phyloP scores from a whole-genome alignment of 768 basidiomycete species.

The Lactarius evosmus region DNA sequence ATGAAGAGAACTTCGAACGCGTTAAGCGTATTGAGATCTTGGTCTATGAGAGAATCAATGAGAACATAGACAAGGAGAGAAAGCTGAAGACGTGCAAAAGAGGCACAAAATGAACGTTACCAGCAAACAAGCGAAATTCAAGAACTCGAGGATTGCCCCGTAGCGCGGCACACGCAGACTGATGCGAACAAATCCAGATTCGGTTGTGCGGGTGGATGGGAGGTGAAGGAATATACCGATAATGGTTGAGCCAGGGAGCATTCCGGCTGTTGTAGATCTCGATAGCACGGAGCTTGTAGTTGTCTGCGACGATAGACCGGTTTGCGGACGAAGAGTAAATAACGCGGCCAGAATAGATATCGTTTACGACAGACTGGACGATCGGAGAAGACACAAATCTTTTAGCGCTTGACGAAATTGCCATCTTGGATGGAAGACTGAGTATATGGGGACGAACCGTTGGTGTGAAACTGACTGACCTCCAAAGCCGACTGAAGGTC shows the following conservation, averaged over 20 bases:
- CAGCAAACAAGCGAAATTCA: conserved; percentile 69
- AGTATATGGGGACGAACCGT: neutral
- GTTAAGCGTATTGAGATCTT: conserved; percentile 49
- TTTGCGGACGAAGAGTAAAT: conserved; percentile 53
- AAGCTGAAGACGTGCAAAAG: conserved; percentile 49
- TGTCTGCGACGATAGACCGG: conserved; percentile 82
- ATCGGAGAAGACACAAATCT: conserved; percentile 78
- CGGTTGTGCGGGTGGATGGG: neutral
- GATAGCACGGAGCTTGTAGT: conserved; percentile 78
- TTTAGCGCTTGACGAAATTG: conserved; percentile 83
- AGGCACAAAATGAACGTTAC: conserved; percentile 72
- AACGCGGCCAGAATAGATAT: conserved; percentile 80
- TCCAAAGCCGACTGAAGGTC: conserved; percentile 82
- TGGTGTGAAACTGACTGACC: conserved; percentile 43
- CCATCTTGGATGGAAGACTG: conserved; percentile 55
- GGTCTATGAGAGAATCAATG: conserved; percentile 41
- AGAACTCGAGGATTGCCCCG: conserved; percentile 69
- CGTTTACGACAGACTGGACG: conserved; percentile 82
- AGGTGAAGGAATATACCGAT: conserved; percentile 48
- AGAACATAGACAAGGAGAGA: conserved; percentile 10
- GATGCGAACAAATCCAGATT: conserved; percentile 3
- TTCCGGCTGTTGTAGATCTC: conserved; percentile 65
- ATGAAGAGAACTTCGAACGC: conserved; percentile 72
- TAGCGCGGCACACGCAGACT: conserved; percentile 83
- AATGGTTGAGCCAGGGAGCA: conserved; percentile 80